Percentiles rank a stretch among this genome's conserved stretches.
Evolutionary conservation across 2,329 filamentous ascomycete genomes (phyloP).

Genomic region (Seiridium unicorne): DNA sequence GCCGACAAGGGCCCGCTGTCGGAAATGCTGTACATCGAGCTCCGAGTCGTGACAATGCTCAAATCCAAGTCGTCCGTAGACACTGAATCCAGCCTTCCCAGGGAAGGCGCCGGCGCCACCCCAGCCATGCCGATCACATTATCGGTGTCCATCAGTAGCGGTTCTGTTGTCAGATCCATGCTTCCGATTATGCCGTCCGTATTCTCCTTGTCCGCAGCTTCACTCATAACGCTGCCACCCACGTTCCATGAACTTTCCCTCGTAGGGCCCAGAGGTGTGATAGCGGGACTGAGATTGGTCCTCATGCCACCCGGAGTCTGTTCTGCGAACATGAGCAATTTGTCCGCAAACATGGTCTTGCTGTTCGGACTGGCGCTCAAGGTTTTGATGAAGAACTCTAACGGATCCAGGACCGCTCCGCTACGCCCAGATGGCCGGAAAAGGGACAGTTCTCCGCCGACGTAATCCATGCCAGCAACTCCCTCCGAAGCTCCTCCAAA

Average conservation of each 20-base stretch:
- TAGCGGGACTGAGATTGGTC: conserved; percentile 30
- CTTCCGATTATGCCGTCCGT: not conserved
- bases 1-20: conserved; percentile 2
- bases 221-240: not conserved
- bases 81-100: not conserved
- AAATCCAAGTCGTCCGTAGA: not conserved
- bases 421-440: conserved; percentile 26
- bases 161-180: not conserved
- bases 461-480: conserved; percentile 27
- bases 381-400: conserved; percentile 42
- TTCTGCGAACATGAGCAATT: conserved; percentile 38
- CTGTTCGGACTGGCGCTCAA: conserved; percentile 43
- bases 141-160: not conserved
- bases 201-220: not conserved
- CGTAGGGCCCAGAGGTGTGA: conserved; percentile 8
- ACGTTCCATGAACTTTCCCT: not conserved
- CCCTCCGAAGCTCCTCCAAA: conserved; percentile 21
- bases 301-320: conserved; percentile 36
- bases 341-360: conserved; percentile 39
- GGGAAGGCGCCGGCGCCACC: not conserved
- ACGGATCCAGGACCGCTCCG: conserved; percentile 35
- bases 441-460: conserved; percentile 28
- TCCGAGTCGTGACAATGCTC: conserved; percentile 2
- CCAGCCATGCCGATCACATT: not conserved
- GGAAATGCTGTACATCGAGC: conserved; percentile 1